Base-by-base conservation (phyloP, 139 green algal genomes). In the Desmodesmus armatus region DNA sequence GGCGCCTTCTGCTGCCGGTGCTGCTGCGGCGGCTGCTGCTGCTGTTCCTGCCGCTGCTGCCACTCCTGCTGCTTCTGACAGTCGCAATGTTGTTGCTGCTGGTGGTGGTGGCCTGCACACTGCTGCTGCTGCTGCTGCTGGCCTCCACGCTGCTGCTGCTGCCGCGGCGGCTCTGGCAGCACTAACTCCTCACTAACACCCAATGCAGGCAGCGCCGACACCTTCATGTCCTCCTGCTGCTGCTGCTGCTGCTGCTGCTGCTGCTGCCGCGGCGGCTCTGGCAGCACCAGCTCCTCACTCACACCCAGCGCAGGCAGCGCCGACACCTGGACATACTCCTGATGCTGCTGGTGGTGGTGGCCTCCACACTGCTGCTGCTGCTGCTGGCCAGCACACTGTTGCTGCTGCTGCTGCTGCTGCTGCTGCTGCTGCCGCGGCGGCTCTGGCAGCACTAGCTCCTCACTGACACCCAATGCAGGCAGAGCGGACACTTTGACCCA, bases 241-340 rank as follows among this genome's bases (percentile, higher is more conserved):
- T 17, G 62, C 47, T 65, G 29, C 29, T 70, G 62, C 29, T 21
- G 62, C 29, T 41, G 62, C 23, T 62, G 40, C 23, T 49, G 73
- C 49, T 44, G 49, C 15, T 31, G 47, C 29, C 35, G 47, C 29
- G 4, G 13, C 11, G 23, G 29, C 23, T 27, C n/a, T 27, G 40
- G 37, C 71, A 87, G 44, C 65, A 79, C 53, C 31, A 95, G 77
- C 67, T 51, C 7, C 9, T 83, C 40, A 19, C 21, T 39, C 2
- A 89, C 29, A 0, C 83, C 85, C 1, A 94, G 66, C 23, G 89
- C 44, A 33, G 72, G 15, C 80, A 94, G 60, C 0, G 86, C 76
- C n/a, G 62, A 40, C 21, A 35, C 51, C 37, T 90, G 82, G 55
- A 96, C 82, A 88, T 89, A 94, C n/a, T n/a, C n/a, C n/a, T n/a